A percentile compares a stretch with the other conserved stretches of the same genome.
Evolutionary conservation across 202 grass and related monocot genomes (phyloP).

Genomic region (Elaeis oleifera): DNA sequence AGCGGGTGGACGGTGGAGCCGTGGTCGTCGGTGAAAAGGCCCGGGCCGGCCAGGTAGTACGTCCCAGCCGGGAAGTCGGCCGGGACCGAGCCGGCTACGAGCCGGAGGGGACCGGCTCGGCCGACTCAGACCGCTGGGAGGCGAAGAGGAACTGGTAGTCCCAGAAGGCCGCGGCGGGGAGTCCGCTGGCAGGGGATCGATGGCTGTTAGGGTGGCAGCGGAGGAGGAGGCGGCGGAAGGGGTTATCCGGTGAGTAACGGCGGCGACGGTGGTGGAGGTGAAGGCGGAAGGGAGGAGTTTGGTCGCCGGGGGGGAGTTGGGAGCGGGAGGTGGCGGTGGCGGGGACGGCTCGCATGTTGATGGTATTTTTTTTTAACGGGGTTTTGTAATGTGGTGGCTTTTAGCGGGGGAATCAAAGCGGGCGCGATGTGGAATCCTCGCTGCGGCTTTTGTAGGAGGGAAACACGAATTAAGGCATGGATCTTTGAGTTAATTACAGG

Average conservation of each 20-base stretch:
- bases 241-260: no score
- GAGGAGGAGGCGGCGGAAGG: neutral
- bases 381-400: constrained; percentile 25
- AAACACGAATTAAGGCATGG: no score
- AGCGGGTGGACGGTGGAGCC: constrained; percentile 93
- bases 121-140: constrained; percentile 68
- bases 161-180: constrained; percentile 57
- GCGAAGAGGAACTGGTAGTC: constrained; percentile 97
- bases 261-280: neutral
- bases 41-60: constrained; percentile 81
- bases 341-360: constrained; percentile 5
- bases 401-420: constrained; percentile 33
- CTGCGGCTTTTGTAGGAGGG: no score
- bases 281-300: neutral
- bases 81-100: constrained; percentile 54
- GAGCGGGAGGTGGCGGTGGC: constrained; percentile 1
- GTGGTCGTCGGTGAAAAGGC: constrained; percentile 80
- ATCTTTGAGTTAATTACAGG: no score
- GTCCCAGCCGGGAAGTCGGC: constrained; percentile 58
- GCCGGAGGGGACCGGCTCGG: constrained; percentile 42
- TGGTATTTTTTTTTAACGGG: neutral
- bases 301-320: neutral
- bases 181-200: constrained; percentile 13
- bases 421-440: neutral
- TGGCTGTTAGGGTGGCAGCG: neutral